phyloP scores from a whole-genome alignment of 805 yeast genomes.

The Starmerella vitae region DNA sequence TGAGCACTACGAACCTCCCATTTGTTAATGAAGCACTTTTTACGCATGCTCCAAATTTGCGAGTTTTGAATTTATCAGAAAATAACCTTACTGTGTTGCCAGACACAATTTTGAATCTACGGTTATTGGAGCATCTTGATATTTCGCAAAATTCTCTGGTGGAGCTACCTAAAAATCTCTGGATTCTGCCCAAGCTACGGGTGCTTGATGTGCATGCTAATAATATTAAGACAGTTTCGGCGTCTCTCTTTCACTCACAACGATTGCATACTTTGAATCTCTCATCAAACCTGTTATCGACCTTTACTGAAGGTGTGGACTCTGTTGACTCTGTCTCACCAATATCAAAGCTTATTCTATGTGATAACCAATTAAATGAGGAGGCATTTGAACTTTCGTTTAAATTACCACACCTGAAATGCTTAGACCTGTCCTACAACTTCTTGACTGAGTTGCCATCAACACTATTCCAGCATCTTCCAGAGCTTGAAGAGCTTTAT shows the following conservation, averaged over 20 bases:
- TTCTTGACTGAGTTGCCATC: conserved; percentile 68
- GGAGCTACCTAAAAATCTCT: conserved; percentile 52
- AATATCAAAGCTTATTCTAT: conserved; percentile 37
- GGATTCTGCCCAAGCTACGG: conserved; percentile 44
- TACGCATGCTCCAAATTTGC: conserved; percentile 47
- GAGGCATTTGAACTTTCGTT: conserved; percentile 59
- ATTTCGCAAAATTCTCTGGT: conserved; percentile 63
- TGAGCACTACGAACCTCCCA: conserved; percentile 72
- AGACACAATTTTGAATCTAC: conserved; percentile 45
- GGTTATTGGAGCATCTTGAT: conserved; percentile 51
- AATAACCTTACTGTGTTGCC: conserved; percentile 75
- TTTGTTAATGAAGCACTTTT: conserved; percentile 55
- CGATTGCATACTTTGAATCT: conserved; percentile 22
- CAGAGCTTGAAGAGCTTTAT: conserved; percentile 48
- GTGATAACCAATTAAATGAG: conserved; percentile 76
- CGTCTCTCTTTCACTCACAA: conserved; percentile 48
- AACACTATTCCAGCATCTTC: conserved; percentile 49
- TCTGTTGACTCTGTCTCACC: not conserved
- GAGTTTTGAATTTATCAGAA: conserved; percentile 60
- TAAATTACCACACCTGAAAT: conserved; percentile 41
- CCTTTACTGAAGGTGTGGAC: not conserved
- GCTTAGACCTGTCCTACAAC: conserved; percentile 70
- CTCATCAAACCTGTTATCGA: conserved; percentile 20
- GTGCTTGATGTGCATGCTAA: conserved; percentile 72
- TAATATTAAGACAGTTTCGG: conserved; percentile 57